phyloP scores from a whole-genome alignment of 2,329 filamentous ascomycete species.

The Arthrinium phaeospermum region DNA sequence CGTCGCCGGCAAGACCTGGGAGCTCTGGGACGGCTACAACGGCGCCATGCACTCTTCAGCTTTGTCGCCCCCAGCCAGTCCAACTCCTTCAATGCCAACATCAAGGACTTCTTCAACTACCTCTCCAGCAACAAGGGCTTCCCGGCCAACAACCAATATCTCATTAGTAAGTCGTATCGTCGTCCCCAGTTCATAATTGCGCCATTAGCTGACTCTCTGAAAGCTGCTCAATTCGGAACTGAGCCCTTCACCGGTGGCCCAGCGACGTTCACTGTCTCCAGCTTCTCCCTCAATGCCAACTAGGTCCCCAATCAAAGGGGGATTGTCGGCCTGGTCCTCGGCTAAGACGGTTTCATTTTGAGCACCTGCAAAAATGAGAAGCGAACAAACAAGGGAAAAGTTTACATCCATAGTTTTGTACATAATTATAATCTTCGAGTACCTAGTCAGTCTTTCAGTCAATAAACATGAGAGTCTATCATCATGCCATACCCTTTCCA shows the following conservation, averaged over 20 bases:
- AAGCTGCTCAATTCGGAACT: conserved; percentile 19
- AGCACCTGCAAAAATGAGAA: not conserved
- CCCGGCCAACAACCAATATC: conserved; percentile 17
- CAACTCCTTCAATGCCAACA: conserved; percentile 19
- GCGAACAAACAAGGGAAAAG: not conserved
- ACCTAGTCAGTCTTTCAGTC: not conserved
- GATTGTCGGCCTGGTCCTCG: not conserved
- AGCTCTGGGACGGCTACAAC: conserved; percentile 59
- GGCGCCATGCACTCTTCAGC: conserved; percentile 32
- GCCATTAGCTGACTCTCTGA: not conserved
- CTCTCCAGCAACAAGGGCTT: conserved; percentile 16
- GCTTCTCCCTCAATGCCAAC: conserved; percentile 14
- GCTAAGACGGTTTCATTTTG: not conserved
- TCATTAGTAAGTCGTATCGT: conserved; percentile 9
- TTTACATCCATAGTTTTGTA: not conserved
- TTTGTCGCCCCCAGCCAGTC: conserved; percentile 23
- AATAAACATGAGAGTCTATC: not conserved
- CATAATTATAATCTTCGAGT: not conserved
- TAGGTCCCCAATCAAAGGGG: not conserved
- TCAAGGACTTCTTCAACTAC: conserved; percentile 21
- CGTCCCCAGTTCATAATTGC: not conserved
- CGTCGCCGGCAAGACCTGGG: conserved; percentile 56
- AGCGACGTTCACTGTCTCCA: conserved; percentile 12
- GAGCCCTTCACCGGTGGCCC: conserved; percentile 19
- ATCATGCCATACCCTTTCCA: not conserved